Base-by-base conservation (phyloP, 2,329 filamentous ascomycete genomes). In the Dactylonectria estremocensis region DNA sequence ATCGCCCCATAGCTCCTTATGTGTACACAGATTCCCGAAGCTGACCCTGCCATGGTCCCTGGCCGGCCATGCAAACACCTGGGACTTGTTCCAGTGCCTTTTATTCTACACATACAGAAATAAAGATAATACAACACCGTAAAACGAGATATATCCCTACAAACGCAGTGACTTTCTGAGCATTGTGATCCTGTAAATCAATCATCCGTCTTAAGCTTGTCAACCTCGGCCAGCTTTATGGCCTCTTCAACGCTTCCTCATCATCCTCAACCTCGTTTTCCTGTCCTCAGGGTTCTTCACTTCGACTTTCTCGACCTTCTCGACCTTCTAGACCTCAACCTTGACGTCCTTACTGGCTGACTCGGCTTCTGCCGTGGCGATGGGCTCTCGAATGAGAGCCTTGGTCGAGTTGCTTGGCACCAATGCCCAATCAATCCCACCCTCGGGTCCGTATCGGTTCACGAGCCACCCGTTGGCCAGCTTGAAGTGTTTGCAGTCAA, bases 391-490 rank as follows among this genome's bases (percentile, higher is more conserved):
- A 1, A 72, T 46, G 1, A 35, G n/a, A 13, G 56, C 66, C 64
- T 79, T 81, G 58, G 80, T 83, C 3, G 79, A 77, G 11, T 77
- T 75, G 8, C 74, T 81, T 1, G 83, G 80, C 33, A 75, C 77
- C 61, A 92, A 77, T 77, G 92, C 91, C 95, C 96, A 99, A 80
- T 98, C 92, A 75, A 99, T 95, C 76, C 90, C 89, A 1, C 89
- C 92, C 3, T 91, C 92, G n/a, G 88, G 84, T 0, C 96, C 96
- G 80, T 98, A 97, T 66, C 92, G 87, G 73, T 87, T 80, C 59
- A 88, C 84, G 22, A 99, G 85, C 96, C 96, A 99, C 74, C 93
- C 91, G 77, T 97, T 97, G 53, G 93, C 90, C 82, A 90, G 89
- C 70, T 86, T 90, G 80, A 97, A 97, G 81, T 97, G 95, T 0